Conservation (phyloP, 352 stramenopile genomes). For the Globisporangium heterothallicum region DNA sequence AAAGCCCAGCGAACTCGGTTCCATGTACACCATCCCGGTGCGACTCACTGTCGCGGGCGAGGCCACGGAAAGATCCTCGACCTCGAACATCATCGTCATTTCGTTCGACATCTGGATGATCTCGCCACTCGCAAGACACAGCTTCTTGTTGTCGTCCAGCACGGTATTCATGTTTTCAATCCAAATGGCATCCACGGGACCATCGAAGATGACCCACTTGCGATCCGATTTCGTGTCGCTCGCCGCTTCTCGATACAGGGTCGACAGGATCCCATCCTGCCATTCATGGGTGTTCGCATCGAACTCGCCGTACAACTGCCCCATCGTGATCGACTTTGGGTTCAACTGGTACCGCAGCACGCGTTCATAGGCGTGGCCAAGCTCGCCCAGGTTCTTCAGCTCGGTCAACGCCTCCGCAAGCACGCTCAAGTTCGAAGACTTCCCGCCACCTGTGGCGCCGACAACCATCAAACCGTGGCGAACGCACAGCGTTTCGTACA, state of each 20-base stretch:
- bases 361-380: slow-evolving; percentile 80
- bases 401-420: slow-evolving; percentile 83
- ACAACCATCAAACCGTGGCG: slow-evolving; percentile 95
- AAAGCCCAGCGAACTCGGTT: slow-evolving; percentile 89
- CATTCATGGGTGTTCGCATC: slow-evolving; percentile 94
- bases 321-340: slow-evolving; percentile 95
- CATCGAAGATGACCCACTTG: slow-evolving; percentile 96
- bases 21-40: slow-evolving; percentile 96
- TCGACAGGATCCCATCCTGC: slow-evolving; percentile 91
- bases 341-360: slow-evolving; percentile 89
- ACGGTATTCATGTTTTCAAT: slow-evolving; percentile 98
- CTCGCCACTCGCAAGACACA: slow-evolving; percentile 92
- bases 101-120: slow-evolving; percentile 93
- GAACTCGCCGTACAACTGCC: slow-evolving; percentile 94
- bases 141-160: slow-evolving; percentile 95
- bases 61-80: slow-evolving; percentile 92
- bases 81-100: slow-evolving; percentile 98
- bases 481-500: slow-evolving; percentile 94
- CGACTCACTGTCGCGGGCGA: slow-evolving; percentile 91
- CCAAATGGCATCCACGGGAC: slow-evolving; percentile 94
- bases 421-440: slow-evolving; percentile 85
- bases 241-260: slow-evolving; percentile 85
- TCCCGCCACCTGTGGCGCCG: slow-evolving; percentile 90
- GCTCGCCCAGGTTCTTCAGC: slow-evolving; percentile 75
- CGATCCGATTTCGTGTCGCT: slow-evolving; percentile 84